Percentiles rank a stretch among this genome's conserved stretches.
Evolutionary conservation across 495 filamentous ascomycete genomes (phyloP).

Genomic region (Podospora fimiseda): DNA sequence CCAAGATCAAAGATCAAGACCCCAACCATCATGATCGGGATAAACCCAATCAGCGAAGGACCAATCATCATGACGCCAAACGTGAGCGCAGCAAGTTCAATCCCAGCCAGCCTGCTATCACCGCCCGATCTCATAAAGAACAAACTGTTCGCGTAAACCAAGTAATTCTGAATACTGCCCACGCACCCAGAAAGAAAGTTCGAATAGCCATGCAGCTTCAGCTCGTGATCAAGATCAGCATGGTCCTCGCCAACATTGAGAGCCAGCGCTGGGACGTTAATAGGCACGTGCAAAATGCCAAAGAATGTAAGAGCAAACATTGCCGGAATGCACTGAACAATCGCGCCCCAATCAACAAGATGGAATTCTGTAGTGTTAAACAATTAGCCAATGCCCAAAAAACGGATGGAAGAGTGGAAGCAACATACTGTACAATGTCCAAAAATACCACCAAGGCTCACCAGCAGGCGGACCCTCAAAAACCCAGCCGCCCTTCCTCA

Average conservation of each 20-base stretch:
- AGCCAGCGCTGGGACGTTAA: constrained; percentile 90
- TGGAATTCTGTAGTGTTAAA: constrained; percentile 16
- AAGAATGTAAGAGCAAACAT: constrained; percentile 99
- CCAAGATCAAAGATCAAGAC: constrained; percentile 90
- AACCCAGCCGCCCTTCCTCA: constrained; percentile 76
- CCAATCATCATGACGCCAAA: constrained; percentile 76
- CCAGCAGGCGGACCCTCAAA: constrained; percentile 77
- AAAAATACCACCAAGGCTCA: constrained; percentile 95
- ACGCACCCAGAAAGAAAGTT: constrained; percentile 80
- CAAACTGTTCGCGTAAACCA: constrained; percentile 95
- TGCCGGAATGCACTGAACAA: constrained; percentile 74
- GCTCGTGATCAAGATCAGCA: constrained; percentile 81
- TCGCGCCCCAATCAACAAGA: constrained; percentile 61
- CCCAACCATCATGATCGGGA: constrained; percentile 95
- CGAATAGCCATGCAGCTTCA: constrained; percentile 87
- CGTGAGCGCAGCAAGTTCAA: constrained; percentile 78
- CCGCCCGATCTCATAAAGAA: constrained; percentile 90
- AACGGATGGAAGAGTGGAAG: neutral
- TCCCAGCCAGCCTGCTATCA: constrained; percentile 73
- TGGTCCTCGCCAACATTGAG: constrained; percentile 87
- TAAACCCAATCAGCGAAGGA: constrained; percentile 81
- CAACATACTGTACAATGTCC: constrained; percentile 77
- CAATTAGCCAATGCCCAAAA: neutral
- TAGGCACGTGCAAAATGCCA: constrained; percentile 92
- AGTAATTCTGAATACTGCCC: constrained; percentile 95